A percentile compares a stretch with the other conserved stretches of the same genome.
Evolutionary conservation across 805 yeast species (phyloP).

Genomic region (Starmerella sp.): DNA sequence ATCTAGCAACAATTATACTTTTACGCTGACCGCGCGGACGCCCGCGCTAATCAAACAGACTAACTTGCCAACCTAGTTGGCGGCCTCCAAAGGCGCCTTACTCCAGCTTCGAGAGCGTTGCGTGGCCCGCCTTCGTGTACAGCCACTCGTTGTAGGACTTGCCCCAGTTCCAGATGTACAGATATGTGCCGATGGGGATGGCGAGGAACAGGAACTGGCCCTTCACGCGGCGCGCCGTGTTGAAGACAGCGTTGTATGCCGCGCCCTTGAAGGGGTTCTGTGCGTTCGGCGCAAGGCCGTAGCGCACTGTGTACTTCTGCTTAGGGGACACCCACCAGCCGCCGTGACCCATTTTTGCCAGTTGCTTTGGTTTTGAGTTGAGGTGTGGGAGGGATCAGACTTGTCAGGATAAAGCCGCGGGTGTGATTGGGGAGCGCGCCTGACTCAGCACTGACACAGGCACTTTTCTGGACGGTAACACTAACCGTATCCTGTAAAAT

Average conservation of each 20-base stretch:
- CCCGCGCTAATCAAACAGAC: too few relatives aligned
- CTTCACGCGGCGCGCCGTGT: slow-evolving; percentile 87
- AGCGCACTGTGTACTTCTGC: slow-evolving; percentile 42
- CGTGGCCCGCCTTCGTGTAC: slow-evolving; percentile 96
- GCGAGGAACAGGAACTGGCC: slow-evolving; percentile 68
- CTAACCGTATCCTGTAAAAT: too few relatives aligned
- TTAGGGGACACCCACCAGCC: slow-evolving; percentile 23
- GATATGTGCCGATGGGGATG: slow-evolving; percentile 68
- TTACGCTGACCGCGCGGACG: too few relatives aligned
- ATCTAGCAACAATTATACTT: too few relatives aligned
- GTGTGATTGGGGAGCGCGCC: slow-evolving; percentile 1
- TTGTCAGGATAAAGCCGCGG: not conserved
- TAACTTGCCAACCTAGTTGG: too few relatives aligned
- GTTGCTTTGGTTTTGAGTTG: not conserved
- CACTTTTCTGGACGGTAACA: not conserved
- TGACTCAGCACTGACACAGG: not conserved
- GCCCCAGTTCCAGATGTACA: slow-evolving; percentile 79
- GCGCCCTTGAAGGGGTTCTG: slow-evolving; percentile 85
- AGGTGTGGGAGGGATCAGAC: not conserved
- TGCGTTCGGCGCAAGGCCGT: slow-evolving; percentile 87
- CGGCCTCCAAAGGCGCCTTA: not conserved
- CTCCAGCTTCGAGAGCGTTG: slow-evolving; percentile 59
- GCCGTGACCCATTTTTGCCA: slow-evolving; percentile 20
- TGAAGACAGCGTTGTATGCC: slow-evolving; percentile 75
- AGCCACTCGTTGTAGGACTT: slow-evolving; percentile 83